phyloP scores from a whole-genome alignment of 495 filamentous ascomycete genomes.

The Lichina pygmaea region DNA sequence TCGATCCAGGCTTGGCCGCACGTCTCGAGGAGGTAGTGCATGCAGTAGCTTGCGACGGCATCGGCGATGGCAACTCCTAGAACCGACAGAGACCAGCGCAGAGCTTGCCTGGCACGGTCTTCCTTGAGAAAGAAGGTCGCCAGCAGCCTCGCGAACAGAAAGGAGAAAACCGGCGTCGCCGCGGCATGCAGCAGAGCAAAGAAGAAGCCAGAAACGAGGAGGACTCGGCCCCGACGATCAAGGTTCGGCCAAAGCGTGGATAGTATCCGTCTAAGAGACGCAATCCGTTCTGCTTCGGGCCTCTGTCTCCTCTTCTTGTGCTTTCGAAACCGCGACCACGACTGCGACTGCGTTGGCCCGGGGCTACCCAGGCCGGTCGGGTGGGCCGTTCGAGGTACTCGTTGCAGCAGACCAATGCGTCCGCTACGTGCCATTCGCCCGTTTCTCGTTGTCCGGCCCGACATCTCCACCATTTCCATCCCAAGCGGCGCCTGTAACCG shows the following conservation, averaged over 20 bases:
- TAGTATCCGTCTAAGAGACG: constrained; percentile 32
- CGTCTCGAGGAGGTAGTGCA: constrained; percentile 42
- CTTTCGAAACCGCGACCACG: not conserved
- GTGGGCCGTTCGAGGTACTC: not conserved
- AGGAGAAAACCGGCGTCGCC: constrained; percentile 54
- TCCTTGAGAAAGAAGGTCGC: constrained; percentile 24
- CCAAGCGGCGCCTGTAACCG: not conserved
- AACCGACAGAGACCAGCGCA: constrained; percentile 41
- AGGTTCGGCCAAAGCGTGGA: constrained; percentile 47
- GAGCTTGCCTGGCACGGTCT: constrained; percentile 17
- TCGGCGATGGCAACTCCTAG: constrained; percentile 42
- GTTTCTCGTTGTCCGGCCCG: not conserved
- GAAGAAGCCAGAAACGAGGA: constrained; percentile 32
- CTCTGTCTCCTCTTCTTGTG: not conserved
- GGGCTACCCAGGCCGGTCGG: not conserved
- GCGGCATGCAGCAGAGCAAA: constrained; percentile 36
- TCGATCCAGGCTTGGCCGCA: constrained; percentile 63
- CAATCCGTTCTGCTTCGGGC: not conserved
- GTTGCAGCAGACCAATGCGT: not conserved
- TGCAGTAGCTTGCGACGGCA: constrained; percentile 30
- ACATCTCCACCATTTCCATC: not conserved
- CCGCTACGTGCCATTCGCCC: not conserved
- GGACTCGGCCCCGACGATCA: constrained; percentile 17
- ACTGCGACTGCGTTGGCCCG: not conserved
- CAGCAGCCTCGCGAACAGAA: constrained; percentile 48